Evolutionary conservation across 2,329 filamentous ascomycete species (phyloP), one percentile per base, ranked within the genome.

Genomic region (Pleoardoris graminearum): DNA sequence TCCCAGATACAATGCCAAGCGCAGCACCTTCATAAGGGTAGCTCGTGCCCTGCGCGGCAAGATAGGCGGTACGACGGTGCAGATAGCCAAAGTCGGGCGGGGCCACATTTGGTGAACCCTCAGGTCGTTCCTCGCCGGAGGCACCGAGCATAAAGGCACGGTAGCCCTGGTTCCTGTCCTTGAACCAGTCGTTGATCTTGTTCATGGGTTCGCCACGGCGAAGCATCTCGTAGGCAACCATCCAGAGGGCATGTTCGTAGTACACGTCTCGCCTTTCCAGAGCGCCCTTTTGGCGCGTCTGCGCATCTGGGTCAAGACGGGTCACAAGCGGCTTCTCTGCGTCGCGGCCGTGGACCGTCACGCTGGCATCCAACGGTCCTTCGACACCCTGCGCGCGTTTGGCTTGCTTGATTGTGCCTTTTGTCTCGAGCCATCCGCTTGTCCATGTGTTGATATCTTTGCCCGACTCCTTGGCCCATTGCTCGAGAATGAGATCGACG

Each of bases 151-250:
- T 89, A 30, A 93, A 82, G 36, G 91, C 91, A 56, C 93, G 86
- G 93, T 93, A 99, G 55, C 87, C 84, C 75, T 97, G 92, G 8
- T 90, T 90, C 53, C 89, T 84, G 63, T 93, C 89, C 41, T 87
- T 79, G 65, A 91, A 96, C 90, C 91, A 97, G 43, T 92, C 88
- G 49, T 85, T 84, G 57, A 97, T 89, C 32, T 88, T 83, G 7
- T 82, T 75, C 75, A 89, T 84, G 55, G 81, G 85, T 60, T 85
- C 86, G n/a, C 94, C 94, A 39, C 91, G 85, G 43, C 93, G 86
- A 47, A 99, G 79, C 79, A 96, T 89, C 71, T 96, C 91, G 78
- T 91, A 97, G 74, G 90, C 94, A n/a, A 90, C 88, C 55, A 92
- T 82, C 92, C 94, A 97, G 41, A 96, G 89, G 2, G 91, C 89